phyloP scores from a whole-genome alignment of 2,329 filamentous ascomycete genomes.

The Venturia aucupariae region DNA sequence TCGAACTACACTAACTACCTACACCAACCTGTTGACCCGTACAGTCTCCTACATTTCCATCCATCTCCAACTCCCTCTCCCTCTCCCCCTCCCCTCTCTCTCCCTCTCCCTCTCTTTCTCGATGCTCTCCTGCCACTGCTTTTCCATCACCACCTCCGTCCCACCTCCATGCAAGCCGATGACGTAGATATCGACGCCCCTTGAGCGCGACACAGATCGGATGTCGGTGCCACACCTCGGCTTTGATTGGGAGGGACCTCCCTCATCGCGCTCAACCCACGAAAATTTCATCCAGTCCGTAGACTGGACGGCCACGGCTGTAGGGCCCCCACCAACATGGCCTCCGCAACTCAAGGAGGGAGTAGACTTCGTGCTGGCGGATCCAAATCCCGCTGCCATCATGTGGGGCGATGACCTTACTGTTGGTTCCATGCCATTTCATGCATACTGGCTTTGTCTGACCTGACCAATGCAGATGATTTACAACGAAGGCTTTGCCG shows the following conservation, averaged over 20 bases:
- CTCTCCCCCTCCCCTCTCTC: too few relatives aligned
- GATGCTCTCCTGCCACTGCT: too few relatives aligned
- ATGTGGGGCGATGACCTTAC: slow-evolving; percentile 9
- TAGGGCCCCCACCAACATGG: slow-evolving; percentile 4
- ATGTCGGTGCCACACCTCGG: slow-evolving; percentile 5
- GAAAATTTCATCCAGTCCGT: background rate
- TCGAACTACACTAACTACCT: too few relatives aligned
- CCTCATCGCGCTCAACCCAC: background rate
- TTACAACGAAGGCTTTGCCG: slow-evolving; percentile 10
- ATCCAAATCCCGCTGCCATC: background rate
- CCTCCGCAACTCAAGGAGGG: background rate
- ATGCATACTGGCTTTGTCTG: background rate
- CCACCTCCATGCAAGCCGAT: background rate
- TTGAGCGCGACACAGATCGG: background rate
- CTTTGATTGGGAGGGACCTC: background rate
- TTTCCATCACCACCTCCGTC: too few relatives aligned
- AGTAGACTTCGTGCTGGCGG: slow-evolving; percentile 2
- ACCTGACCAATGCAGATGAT: slow-evolving; percentile 6
- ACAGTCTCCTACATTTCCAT: too few relatives aligned
- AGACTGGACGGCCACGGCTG: background rate
- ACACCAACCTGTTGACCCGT: too few relatives aligned
- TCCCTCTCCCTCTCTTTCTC: too few relatives aligned
- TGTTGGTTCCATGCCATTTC: background rate
- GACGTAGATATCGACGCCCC: background rate
- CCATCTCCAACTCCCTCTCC: too few relatives aligned